Evolutionary conservation across 768 basidiomycete genomes (phyloP), one percentile per base, ranked within the genome.

Genomic region (Boletus edulis): DNA sequence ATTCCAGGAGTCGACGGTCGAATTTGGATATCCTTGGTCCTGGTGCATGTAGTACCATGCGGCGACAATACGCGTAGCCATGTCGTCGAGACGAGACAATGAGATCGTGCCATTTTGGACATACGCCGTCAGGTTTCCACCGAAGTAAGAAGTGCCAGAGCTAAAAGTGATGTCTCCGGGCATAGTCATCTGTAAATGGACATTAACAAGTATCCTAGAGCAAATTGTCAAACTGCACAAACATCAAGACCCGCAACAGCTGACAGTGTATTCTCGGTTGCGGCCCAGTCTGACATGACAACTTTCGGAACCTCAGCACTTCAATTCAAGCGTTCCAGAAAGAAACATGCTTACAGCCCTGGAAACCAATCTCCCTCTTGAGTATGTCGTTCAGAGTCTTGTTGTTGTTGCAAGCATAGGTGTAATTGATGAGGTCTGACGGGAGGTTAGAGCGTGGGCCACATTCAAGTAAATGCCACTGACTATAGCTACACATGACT

Each of bases 11-110:
- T 72, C 17, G 48, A 71, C 29, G 10, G 69, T 69, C 14, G 56
- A 22, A 1, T 61, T 9, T 4, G 69, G 69, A 39, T 71, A 72
- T 15, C 41, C 61, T 48, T 61, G 17, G 35, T 72, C 76, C 52
- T 71, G 76, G 51, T 66, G 68, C 51, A 54, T 5, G 50, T 74
- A 76, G 37, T 66, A 85, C 79, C 83, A 90, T 8, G 79, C 78
- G 17, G 87, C 85, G 11, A 90, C 66, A 54, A 90, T 85, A 18
- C 89, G 82, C 3, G 80, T 80, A 1, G 87, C 88, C 78, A 89
- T 79, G 66, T 91, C 84, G 63, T 84, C 78, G n/a, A 88, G 72
- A 35, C 86, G 80, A 20, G 77, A 65, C 60, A 78, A 70, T 0
- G 84, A 71, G 6, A 93, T 85, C 32, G 77, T 72, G 17, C 85